Evolutionary conservation across 306 rosid genomes (phyloP).

Genomic region (Castanea mollissima): DNA sequence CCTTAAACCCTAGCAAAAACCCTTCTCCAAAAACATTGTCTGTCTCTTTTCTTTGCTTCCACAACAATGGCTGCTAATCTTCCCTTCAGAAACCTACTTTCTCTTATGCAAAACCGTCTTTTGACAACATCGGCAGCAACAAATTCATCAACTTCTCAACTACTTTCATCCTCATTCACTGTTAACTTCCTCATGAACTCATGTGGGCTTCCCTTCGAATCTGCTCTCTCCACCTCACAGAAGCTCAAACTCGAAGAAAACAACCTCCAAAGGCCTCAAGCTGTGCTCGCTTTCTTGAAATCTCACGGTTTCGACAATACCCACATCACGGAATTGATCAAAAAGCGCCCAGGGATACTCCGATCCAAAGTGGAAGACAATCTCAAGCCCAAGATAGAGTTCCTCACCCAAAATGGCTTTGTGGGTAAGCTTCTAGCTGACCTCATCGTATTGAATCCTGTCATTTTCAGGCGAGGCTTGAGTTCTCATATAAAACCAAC

Average conservation of each 20-base stretch:
- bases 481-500: conserved; percentile 19
- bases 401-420: not conserved
- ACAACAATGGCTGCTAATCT: not conserved
- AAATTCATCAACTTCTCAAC: not conserved
- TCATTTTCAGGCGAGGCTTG: not conserved
- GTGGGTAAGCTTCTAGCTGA: not conserved
- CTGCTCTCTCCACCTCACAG: not conserved
- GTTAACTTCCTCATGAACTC: not conserved
- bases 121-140: not conserved
- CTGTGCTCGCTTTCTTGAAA: not conserved
- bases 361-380: not conserved
- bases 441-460: not conserved
- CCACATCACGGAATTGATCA: not conserved
- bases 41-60: too few relatives aligned
- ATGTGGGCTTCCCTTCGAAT: not conserved
- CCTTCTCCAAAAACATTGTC: too few relatives aligned
- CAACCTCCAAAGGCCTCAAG: not conserved
- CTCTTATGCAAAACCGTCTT: not conserved
- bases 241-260: not conserved
- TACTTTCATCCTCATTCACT: not conserved
- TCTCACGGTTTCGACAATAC: not conserved
- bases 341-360: not conserved
- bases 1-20: too few relatives aligned
- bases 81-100: not conserved
- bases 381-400: not conserved